Evolutionary conservation across 768 basidiomycete species (phyloP), one percentile per base, ranked within the genome.

Genomic region (Tricholoma furcatifolium): DNA sequence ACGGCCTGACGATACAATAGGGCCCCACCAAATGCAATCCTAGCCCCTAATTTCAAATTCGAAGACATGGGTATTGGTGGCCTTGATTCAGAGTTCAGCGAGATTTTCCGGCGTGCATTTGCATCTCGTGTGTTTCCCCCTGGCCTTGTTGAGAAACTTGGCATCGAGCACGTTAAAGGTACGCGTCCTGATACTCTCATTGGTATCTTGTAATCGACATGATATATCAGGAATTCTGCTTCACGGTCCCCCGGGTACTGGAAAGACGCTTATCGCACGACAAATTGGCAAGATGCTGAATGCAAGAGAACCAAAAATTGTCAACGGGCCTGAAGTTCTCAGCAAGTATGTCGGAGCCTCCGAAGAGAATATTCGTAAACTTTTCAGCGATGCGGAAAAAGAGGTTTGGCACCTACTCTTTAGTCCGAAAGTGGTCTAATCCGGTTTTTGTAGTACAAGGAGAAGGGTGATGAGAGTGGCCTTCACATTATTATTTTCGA

Each of bases 21-120:
- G 61, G 84, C 91, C 0, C 86, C 93, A 5, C 84, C 94, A 6
- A 98, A 98, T 66, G 93, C 97, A 0, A 96, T 99, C 60, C 80
- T 99, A 9, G 87, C 93, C 0, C 93, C 97, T 1, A 98, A 98
- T 71, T 99, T 99, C 82, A 98, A 97, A 70, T 99, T 99, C 57
- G 91, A 96, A 64, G 97, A 99, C 68, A 98, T 99, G 96, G 97
- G 97, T 15, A 98, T 99, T 63, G 97, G 97, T 64, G 97, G 97
- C 63, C 77, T 99, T 31, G 97, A 99, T 67, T 77, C 83, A 7
- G 97, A 99, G 66, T 99, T 99, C 66, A 84, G 84, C 51, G 87
- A 93, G 39, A 99, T 99, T 64, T 99, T 99, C 78, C 91, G 97
- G 66, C 89, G 97, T 63, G 97, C 97, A 0, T 99, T 99, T 66